Conservation (phyloP, 2,329 filamentous ascomycete species). For the Daldinia sp. region DNA sequence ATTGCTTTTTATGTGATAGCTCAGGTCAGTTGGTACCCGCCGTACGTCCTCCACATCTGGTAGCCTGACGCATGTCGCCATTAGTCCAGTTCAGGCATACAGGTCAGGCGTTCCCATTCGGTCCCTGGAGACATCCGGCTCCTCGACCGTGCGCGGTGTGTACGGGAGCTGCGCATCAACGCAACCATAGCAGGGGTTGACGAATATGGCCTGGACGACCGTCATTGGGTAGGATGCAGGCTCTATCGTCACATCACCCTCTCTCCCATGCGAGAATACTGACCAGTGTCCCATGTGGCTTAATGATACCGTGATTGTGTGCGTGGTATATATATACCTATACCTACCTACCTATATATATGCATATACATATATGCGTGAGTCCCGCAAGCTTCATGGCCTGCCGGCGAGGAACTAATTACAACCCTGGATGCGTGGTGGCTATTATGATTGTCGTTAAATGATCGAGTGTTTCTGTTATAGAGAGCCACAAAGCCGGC, state of each 20-base stretch:
- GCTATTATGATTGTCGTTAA: neutral
- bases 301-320: constrained; percentile 12
- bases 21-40: constrained; percentile 27
- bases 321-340: neutral
- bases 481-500: neutral
- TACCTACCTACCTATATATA: constrained; percentile 20
- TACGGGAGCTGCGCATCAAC: constrained; percentile 27
- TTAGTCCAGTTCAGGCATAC: constrained; percentile 11
- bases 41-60: constrained; percentile 21
- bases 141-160: constrained; percentile 19
- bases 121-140: constrained; percentile 23
- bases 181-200: constrained; percentile 21
- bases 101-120: constrained; percentile 17
- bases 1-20: no score
- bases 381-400: constrained; percentile 16
- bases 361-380: neutral
- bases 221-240: constrained; percentile 32
- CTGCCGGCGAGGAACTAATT: constrained; percentile 7
- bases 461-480: neutral
- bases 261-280: constrained; percentile 16
- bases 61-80: constrained; percentile 29
- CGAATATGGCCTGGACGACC: constrained; percentile 22
- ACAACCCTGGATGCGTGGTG: neutral
- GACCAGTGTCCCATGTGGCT: constrained; percentile 21
- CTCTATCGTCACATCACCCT: constrained; percentile 38